Evolutionary conservation across 1,139 yeast species (phyloP), one percentile per base, ranked within the genome.

Genomic region (Hansenula lynferdii): DNA sequence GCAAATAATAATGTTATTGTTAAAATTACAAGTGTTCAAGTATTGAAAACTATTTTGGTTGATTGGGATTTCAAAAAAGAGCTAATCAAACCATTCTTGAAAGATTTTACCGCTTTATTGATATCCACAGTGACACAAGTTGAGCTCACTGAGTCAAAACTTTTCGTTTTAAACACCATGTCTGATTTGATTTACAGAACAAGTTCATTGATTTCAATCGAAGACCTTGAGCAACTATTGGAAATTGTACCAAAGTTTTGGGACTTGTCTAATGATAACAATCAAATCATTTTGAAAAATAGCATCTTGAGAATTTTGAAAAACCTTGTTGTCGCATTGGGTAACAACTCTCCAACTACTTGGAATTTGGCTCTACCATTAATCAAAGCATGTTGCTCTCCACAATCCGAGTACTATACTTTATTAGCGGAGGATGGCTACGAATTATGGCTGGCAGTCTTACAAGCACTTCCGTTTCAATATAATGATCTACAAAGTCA

Each of bases 371-470:
- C 85, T 0, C 51, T 85, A 14, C 94, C 95, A 1, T 67, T 86
- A 40, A 69, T 90, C 25, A 65, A 67, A 15, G 63, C 67, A 6
- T 74, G 82, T 30, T 81, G 95, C 48, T 80, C 87, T 46, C 80
- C 80, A 8, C 53, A 63, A 6, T 75, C 89, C 1, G 79, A 77
- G 25, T 68, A 70, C 40, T 80, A 80, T 47, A 67, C 80, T 3
- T 67, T 85, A 37, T 60, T 92, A 10, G 70, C 84, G 22, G 97
- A 92, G 54, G 98, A 92, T 60, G 97, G 95, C 0, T 78, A 78
- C 53, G 95, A 86, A 38, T 65, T 92, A 37, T 90, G 97, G 97
- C 66, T 75, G 28, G 71, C 83, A 0, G 56, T 87, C 5, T 60
- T 90, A 37, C 85, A 80, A 43, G 80, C 81, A 32, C 61, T 53